A percentile compares a stretch with the other conserved stretches of the same genome.
Conservation (phyloP, 2,329 filamentous ascomycete genomes). For the Penicillium brevicompactum region DNA sequence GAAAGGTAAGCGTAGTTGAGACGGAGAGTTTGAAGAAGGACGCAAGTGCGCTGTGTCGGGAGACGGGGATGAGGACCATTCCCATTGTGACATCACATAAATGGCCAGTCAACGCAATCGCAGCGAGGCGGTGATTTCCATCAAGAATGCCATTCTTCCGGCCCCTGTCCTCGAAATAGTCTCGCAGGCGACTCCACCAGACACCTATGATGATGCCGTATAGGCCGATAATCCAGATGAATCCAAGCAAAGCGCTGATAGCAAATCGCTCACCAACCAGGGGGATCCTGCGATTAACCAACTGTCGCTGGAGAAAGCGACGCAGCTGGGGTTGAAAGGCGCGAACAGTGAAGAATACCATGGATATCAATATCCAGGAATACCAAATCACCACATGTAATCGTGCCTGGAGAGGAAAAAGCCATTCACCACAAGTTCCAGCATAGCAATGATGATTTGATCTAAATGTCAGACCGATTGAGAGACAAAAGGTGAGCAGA, state of each 20-base stretch:
- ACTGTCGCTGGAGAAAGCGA: not conserved
- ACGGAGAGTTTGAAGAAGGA: not conserved
- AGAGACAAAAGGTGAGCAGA: constrained; percentile 7
- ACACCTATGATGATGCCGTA: not conserved
- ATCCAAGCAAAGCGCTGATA: not conserved
- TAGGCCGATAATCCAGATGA: not conserved
- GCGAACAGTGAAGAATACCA: not conserved
- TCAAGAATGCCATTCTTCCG: not conserved
- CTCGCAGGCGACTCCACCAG: not conserved
- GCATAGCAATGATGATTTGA: constrained; percentile 10
- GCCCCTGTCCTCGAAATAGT: not conserved
- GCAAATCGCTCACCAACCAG: not conserved
- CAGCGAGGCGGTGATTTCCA: not conserved
- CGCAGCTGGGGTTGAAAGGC: not conserved
- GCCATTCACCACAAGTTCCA: constrained; percentile 8
- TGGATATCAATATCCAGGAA: constrained; percentile 5
- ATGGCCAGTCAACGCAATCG: not conserved
- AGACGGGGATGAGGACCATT: not conserved
- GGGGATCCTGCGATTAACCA: not conserved
- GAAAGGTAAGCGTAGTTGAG: not conserved
- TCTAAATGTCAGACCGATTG: constrained; percentile 7
- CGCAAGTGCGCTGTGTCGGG: not conserved
- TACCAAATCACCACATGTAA: constrained; percentile 10
- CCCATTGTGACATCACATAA: not conserved
- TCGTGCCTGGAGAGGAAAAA: constrained; percentile 8